Percentiles rank a stretch among this genome's conserved stretches.
phyloP scores from a whole-genome alignment of 2,329 filamentous ascomycete species.

The Aureobasidium sp. region DNA sequence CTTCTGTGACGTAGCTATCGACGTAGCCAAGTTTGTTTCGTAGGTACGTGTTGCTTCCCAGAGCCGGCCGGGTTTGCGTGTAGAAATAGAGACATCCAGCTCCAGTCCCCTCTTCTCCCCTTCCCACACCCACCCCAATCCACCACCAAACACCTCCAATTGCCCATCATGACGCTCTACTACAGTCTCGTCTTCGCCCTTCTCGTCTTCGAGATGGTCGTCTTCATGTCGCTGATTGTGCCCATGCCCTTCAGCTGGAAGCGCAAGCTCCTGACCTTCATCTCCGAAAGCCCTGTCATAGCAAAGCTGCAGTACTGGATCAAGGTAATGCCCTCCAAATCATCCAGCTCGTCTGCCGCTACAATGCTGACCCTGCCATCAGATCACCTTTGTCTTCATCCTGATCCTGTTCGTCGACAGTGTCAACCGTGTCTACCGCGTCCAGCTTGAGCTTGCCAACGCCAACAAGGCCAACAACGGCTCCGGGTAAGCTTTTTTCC shows the following conservation, averaged over 20 bases:
- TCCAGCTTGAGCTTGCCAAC: conserved; percentile 77
- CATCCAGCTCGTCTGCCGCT: background rate
- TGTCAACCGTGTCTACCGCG: conserved; percentile 91
- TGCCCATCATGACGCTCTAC: conserved; percentile 59
- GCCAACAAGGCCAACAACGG: conserved; percentile 55
- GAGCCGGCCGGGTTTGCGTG: background rate
- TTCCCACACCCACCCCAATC: background rate
- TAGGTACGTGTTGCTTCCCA: conserved; percentile 3
- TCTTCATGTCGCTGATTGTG: conserved; percentile 74
- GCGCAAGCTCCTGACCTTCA: conserved; percentile 88
- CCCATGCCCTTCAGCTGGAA: conserved; percentile 83
- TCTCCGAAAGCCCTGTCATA: conserved; percentile 77
- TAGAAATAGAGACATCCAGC: background rate
- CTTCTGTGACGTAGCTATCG: background rate
- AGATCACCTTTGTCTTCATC: conserved; percentile 98
- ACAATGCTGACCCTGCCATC: conserved; percentile 3
- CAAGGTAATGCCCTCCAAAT: conserved; percentile 52
- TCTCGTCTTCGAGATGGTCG: conserved; percentile 72
- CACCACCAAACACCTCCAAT: background rate
- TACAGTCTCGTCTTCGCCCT: conserved; percentile 71
- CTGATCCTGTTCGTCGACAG: conserved; percentile 96
- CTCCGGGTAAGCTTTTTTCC: conserved; percentile 40
- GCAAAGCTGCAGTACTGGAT: conserved; percentile 95
- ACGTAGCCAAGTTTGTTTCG: background rate
- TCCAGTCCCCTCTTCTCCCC: background rate